Evolutionary conservation across 2,329 filamentous ascomycete genomes (phyloP), one percentile per base, ranked within the genome.

Genomic region (Fusarium solani-melongenae): DNA sequence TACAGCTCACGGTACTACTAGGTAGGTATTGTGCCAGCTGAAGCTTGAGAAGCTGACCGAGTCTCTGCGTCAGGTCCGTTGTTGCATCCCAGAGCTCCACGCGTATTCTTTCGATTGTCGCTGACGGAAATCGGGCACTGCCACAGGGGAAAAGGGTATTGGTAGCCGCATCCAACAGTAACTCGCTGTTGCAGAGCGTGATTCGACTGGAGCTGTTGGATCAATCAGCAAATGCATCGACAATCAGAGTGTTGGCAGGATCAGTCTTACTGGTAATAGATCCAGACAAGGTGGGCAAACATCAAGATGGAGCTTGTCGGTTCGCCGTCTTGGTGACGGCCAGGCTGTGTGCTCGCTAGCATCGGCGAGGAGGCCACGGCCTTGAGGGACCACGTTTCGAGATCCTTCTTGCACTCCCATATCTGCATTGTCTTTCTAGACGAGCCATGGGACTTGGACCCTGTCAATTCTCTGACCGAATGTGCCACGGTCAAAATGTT

Each of bases 1-100:
- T 65, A 20, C 66, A 69, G 4, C 31, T 57, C 5, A 69, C 66
- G 2, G 41, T 62, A 29, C 66, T 69, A 27, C 66, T 53, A 0
- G 66, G 66, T 20, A 69, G 20, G 31, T 14, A 62, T 1, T 7
- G 9, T 33, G 66, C 38, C 6, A 69, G 27, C 6, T n/a, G 24
- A 51, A 55, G 44, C 36, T 39, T n/a, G 2, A 39, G 36, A n/a
- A 39, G 36, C 17, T 39, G 36, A 6, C 36, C 36, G n/a, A 39
- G 36, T n/a, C 17, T n/a, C 36, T 39, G 17, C 5, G 36, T n/a
- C 8, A 39, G n/a, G 17, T 39, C 17, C n/a, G 17, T 39, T 39
- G 17, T 10, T 39, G 17, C 36, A n/a, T n/a, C 36, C 36, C 36
- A 39, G 17, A 39, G 8, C 17, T 39, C 36, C 17, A n/a, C 17